These are phyloP conservation scores for Neurospora terricola DNA, from an alignment of 495 filamentous ascomycete species.

Conservation along the genomic window DNA sequence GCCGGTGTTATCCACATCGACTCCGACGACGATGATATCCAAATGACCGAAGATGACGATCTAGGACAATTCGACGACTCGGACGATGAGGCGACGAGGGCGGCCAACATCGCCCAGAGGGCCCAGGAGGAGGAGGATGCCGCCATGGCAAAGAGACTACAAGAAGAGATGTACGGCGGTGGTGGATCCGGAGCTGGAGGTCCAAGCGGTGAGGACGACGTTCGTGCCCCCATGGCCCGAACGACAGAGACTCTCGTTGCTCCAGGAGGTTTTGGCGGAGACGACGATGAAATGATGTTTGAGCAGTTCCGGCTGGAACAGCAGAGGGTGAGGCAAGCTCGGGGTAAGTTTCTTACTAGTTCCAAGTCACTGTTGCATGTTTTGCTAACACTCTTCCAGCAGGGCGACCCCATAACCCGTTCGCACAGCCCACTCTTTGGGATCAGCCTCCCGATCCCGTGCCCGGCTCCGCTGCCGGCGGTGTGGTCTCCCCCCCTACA, in stretches of 20 bases:
- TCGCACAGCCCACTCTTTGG: constrained; percentile 80
- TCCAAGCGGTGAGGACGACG: constrained; percentile 40
- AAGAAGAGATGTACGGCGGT: constrained; percentile 79
- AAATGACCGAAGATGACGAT: constrained; percentile 49
- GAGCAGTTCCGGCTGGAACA: constrained; percentile 46
- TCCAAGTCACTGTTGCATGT: neutral
- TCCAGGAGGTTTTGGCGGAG: constrained; percentile 41
- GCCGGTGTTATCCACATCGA: constrained; percentile 61
- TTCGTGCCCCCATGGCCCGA: constrained; percentile 83
- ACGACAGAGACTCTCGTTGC: constrained; percentile 87
- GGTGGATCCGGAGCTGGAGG: constrained; percentile 27
- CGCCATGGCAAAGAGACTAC: constrained; percentile 80
- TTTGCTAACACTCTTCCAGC: neutral
- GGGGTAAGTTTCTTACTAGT: constrained; percentile 22
- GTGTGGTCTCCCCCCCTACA: neutral
- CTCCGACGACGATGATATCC: constrained; percentile 49
- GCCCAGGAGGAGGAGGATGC: constrained; percentile 74
- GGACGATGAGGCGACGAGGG: constrained; percentile 20
- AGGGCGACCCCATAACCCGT: constrained; percentile 42
- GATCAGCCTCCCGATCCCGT: constrained; percentile 35
- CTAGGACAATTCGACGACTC: constrained; percentile 20
- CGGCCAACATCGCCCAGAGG: constrained; percentile 29
- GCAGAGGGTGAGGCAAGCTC: constrained; percentile 46
- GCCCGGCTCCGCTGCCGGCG: constrained; percentile 9
- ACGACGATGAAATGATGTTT: constrained; percentile 49